These are phyloP conservation scores for Cochlearia excelsa DNA, from an alignment of 345 rosid species.

Conservation along the genomic window DNA sequence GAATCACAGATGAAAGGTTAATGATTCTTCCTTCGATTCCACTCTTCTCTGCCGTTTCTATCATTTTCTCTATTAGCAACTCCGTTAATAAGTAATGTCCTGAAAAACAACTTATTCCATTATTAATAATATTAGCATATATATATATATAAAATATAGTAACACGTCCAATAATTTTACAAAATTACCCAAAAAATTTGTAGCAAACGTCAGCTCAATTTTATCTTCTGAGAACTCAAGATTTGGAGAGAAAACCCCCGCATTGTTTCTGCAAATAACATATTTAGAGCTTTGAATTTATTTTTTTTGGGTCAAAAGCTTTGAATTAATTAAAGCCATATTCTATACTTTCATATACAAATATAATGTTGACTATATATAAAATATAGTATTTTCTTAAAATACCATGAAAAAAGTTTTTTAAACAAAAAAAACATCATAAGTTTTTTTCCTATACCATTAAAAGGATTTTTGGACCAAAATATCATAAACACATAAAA, in stretches of 20 bases:
- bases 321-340: too few relatives aligned
- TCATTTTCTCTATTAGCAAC: conserved; percentile 68
- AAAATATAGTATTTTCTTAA: too few relatives aligned
- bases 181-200: conserved; percentile 72
- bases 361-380: too few relatives aligned
- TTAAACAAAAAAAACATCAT: too few relatives aligned
- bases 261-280: conserved; percentile 67
- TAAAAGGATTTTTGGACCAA: too few relatives aligned
- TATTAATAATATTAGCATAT: not conserved
- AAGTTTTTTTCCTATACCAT: too few relatives aligned
- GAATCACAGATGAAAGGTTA: conserved; percentile 89
- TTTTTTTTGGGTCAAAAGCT: too few relatives aligned
- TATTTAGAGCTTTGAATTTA: too few relatives aligned
- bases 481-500: too few relatives aligned
- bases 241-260: conserved; percentile 73
- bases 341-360: too few relatives aligned
- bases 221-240: conserved; percentile 94
- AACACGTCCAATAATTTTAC: not conserved
- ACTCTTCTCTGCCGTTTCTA: conserved; percentile 64
- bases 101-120: conserved; percentile 31
- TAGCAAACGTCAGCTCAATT: conserved; percentile 91
- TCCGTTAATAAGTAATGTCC: conserved; percentile 90
- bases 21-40: conserved; percentile 84
- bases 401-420: too few relatives aligned
- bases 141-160: not conserved